Evolutionary conservation across 805 yeast genomes (phyloP), one percentile per base, ranked within the genome.

Genomic region (Kregervanrija fluxuum): DNA sequence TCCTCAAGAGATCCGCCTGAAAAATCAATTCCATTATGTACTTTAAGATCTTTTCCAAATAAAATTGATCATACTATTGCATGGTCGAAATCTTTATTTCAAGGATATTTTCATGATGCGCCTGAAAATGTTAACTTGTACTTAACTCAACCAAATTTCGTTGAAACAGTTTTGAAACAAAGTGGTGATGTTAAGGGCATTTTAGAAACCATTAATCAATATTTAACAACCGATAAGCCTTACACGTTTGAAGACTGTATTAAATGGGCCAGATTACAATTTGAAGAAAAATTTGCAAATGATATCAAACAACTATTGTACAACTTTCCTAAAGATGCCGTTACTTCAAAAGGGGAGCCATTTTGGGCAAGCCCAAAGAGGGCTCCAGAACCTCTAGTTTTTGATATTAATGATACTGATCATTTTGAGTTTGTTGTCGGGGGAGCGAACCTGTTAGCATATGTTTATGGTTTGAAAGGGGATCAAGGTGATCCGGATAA

Each of bases 1-100:
- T 85, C 96, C 2, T 86, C 96, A 11, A 95, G 88, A 64, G 99
- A 93, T 67, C 99, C 99, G 37, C 99, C 99, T 34, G 99, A 93
- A 71, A 89, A 89, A 67, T 81, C 96, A 3, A 90, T 93, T 59
- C 99, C 99, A 31, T 74, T 93, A 59, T 93, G 99, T 75, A 93
- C 99, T 2, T 74, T 93, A 61, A 82, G 98, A 68, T 86, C 96
- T 3, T 93, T 93, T 82, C 99, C 99, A 46, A 86, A 89, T 67
- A 91, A 91, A 68, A 93, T 93, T 57, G 99, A 93, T 63, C 99
- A 93, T 62, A 93, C 99, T 1, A 93, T 93, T 68, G 98, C 99
- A 5, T 93, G 99, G 99, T 95, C 98, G 12, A 95, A 95, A 69
- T 81, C 89, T 14, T 73, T 88, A 60, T 93, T 93, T 75, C 93